phyloP scores from a whole-genome alignment of 805 yeast species.

The Monosporozyma yasuniensis region DNA sequence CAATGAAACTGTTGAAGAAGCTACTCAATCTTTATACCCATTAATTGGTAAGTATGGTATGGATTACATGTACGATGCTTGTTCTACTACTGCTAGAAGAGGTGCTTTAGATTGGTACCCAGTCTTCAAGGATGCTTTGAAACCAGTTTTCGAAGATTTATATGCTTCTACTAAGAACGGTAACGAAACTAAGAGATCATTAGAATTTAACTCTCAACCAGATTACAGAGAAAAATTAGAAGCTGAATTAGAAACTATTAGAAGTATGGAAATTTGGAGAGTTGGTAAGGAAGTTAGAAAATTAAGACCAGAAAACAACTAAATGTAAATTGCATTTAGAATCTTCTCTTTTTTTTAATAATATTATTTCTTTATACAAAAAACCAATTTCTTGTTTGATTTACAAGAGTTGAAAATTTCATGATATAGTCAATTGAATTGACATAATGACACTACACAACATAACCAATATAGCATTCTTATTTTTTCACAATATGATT shows the following conservation, averaged over 20 bases:
- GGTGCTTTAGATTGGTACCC: slow-evolving; percentile 99
- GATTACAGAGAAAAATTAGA: slow-evolving; percentile 97
- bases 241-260: slow-evolving; percentile 84
- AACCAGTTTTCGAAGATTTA: slow-evolving; percentile 95
- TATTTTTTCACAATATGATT: neutral
- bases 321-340: too few species aligned
- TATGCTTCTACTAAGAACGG: slow-evolving; percentile 95
- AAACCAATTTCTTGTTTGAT: too few species aligned
- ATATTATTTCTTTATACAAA: too few species aligned
- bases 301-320: slow-evolving; percentile 98
- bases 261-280: slow-evolving; percentile 98
- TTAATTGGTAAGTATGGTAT: slow-evolving; percentile 98
- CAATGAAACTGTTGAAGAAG: slow-evolving; percentile 99
- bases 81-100: slow-evolving; percentile 99
- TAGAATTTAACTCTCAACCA: slow-evolving; percentile 95
- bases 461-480: neutral
- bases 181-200: slow-evolving; percentile 94
- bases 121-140: slow-evolving; percentile 94
- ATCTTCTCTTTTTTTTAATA: too few species aligned
- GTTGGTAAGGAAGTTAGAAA: slow-evolving; percentile 99
- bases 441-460: slow-evolving; percentile 10
- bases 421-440: slow-evolving; percentile 23
- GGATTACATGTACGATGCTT: slow-evolving; percentile 99
- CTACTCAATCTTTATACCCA: slow-evolving; percentile 98
- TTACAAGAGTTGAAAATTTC: neutral